Base-by-base conservation (phyloP, 129 eudicot species). In the Flaveria trinervia region DNA sequence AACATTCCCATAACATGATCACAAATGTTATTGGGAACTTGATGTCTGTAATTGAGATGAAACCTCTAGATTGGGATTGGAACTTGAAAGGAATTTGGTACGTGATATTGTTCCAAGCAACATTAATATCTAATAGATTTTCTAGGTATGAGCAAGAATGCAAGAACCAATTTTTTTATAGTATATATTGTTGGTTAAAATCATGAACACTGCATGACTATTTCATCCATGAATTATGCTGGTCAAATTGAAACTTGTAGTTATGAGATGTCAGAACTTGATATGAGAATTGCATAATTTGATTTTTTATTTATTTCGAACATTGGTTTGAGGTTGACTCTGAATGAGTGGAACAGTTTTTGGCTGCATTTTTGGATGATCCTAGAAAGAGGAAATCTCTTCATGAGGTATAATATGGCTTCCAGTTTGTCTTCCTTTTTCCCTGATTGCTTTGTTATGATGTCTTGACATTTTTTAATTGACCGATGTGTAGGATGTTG, bases 361-460 rank as follows among this genome's bases (percentile, higher is more conserved):
- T 92, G 60, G 65, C 70, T 79, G 70, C 88, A 65, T 84, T 87
- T 76, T 84, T 92, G 82, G 85, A 86, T 72, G 84, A 87, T 72
- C 96, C 91, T 9, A 70, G 71, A 70, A 83, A 89, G 83, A 85
- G 67, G 85, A 85, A 84, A 70, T 44, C 64, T 25, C 17, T 61
- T 46, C 88, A 87, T 46, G 89, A 89, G 96, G 96, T 89, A 78
- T 71, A 11, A 54, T 22, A 55, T 59, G 70, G 26, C 45, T 52
- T 71, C 67, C 18, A 79, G 41, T 73, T 25, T 54, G 39, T 83
- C 72, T 51, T 9, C 14, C 25, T 73, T 57, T 44, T 33, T 68
- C 48, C 45, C 50, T 30, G 25, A 69, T 44, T 78, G 52, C 43
- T 69, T 15, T 28, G 46, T 74, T 39, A 60, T 54, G 30, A 33